phyloP scores from a whole-genome alignment of 2,329 filamentous ascomycete species.

The Alternaria brassicae region DNA sequence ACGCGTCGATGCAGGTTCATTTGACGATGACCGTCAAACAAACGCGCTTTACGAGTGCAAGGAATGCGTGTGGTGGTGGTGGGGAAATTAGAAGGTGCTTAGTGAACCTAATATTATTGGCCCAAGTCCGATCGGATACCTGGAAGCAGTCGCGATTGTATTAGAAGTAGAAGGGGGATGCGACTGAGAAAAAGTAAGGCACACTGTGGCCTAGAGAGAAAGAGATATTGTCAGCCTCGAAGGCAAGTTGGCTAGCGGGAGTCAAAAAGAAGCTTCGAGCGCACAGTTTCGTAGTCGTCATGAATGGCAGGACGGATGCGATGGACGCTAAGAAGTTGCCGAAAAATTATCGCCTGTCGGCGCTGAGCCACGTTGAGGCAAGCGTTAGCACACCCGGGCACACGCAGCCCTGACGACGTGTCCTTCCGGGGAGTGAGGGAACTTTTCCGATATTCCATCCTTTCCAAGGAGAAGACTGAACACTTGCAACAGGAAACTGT shows the following conservation, averaged over 20 bases:
- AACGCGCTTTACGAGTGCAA: conserved; percentile 72
- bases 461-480: too few relatives aligned
- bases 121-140: conserved; percentile 16
- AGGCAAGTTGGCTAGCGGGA: conserved; percentile 37
- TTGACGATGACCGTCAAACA: conserved; percentile 91
- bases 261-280: conserved; percentile 39
- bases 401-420: conserved; percentile 17
- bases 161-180: conserved; percentile 12
- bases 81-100: conserved; percentile 23
- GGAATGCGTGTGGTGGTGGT: conserved; percentile 18
- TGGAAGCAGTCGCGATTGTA: conserved; percentile 18
- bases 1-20: conserved; percentile 91
- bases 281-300: conserved; percentile 33
- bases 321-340: conserved; percentile 22
- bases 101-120: conserved; percentile 19
- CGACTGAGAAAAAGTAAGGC: conserved; percentile 23
- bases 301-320: conserved; percentile 22
- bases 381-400: conserved; percentile 1
- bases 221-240: conserved; percentile 31
- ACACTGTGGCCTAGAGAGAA: conserved; percentile 39
- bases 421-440: conserved; percentile 25
- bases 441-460: too few relatives aligned
- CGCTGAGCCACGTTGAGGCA: conserved; percentile 10
- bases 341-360: conserved; percentile 28
- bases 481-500: too few relatives aligned